These are phyloP conservation scores for Chlorella vulgaris DNA, from an alignment of 139 green algal genomes.

Conservation along the genomic window DNA sequence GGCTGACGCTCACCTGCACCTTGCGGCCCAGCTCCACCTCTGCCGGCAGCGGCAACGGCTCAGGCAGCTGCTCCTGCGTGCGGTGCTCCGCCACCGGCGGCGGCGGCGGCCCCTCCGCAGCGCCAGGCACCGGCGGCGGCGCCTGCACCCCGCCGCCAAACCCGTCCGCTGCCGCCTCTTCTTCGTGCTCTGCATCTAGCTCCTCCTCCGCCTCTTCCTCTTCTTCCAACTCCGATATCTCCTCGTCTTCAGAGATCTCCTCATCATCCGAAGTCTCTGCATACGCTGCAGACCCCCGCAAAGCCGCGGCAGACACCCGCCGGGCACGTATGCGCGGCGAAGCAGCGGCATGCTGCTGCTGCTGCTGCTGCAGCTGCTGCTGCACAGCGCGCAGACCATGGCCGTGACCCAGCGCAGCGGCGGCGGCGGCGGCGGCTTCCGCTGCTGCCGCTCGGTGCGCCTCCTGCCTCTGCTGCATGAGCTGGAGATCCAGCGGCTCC, in stretches of 20 bases:
- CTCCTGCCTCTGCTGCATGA: conserved; percentile 19
- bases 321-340: background rate
- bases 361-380: background rate
- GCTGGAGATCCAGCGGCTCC: conserved; percentile 16
- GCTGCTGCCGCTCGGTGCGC: conserved; percentile 5
- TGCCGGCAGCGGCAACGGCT: conserved; percentile 9
- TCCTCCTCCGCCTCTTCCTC: background rate
- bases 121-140: conserved; percentile 3
- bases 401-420: background rate
- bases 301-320: background rate
- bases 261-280: background rate
- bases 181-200: background rate
- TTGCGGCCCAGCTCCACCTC: conserved; percentile 9
- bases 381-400: background rate
- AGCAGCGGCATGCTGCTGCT: too few relatives aligned
- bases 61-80: background rate
- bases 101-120: background rate
- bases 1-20: background rate
- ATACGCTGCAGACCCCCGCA: too few relatives aligned
- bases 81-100: background rate
- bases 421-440: background rate
- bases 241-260: background rate
- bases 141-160: background rate
- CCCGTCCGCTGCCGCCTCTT: background rate
- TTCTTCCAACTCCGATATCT: too few relatives aligned